These are phyloP conservation scores for Apiotrichum gracile DNA, from an alignment of 1,284 basidiomycete species.

Conservation along the genomic window DNA sequence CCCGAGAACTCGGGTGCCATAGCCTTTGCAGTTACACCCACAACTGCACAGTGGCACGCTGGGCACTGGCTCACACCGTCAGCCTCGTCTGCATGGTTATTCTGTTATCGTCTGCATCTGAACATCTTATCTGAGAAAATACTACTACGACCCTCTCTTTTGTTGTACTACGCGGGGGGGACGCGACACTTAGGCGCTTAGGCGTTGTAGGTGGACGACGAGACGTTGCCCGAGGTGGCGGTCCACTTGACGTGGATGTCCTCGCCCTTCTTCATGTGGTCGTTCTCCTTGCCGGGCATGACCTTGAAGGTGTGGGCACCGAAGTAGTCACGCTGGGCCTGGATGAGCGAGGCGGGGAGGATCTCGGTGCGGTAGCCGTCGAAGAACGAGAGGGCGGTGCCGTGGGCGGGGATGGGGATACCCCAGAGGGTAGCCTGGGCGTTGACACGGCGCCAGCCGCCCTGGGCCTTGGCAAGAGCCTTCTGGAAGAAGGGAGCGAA, in stretches of 20 bases:
- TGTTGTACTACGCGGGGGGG: neutral
- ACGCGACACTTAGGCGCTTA: constrained; percentile 55
- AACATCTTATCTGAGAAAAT: neutral
- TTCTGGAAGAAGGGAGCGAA: constrained; percentile 99
- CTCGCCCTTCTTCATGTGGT: constrained; percentile 67
- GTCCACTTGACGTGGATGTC: constrained; percentile 69
- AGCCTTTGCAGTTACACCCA: too few species aligned
- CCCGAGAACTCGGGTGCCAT: too few species aligned
- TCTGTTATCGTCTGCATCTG: neutral
- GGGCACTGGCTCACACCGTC: too few species aligned
- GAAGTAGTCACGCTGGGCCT: constrained; percentile 69
- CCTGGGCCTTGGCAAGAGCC: constrained; percentile 89
- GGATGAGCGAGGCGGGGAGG: constrained; percentile 88
- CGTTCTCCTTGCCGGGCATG: constrained; percentile 80
- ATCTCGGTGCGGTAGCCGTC: constrained; percentile 88
- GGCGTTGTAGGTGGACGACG: constrained; percentile 84
- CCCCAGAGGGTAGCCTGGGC: constrained; percentile 97
- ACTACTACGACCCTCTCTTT: neutral
- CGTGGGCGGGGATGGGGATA: constrained; percentile 92
- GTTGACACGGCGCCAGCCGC: constrained; percentile 95
- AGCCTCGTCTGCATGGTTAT: too few species aligned
- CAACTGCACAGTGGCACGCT: too few species aligned
- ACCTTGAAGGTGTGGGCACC: constrained; percentile 85
- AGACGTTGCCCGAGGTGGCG: constrained; percentile 53
- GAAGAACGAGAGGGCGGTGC: constrained; percentile 96